These are phyloP conservation scores for Metschnikowia chrysomelidarum DNA, from an alignment of 805 yeast genomes.

Conservation along the genomic window DNA sequence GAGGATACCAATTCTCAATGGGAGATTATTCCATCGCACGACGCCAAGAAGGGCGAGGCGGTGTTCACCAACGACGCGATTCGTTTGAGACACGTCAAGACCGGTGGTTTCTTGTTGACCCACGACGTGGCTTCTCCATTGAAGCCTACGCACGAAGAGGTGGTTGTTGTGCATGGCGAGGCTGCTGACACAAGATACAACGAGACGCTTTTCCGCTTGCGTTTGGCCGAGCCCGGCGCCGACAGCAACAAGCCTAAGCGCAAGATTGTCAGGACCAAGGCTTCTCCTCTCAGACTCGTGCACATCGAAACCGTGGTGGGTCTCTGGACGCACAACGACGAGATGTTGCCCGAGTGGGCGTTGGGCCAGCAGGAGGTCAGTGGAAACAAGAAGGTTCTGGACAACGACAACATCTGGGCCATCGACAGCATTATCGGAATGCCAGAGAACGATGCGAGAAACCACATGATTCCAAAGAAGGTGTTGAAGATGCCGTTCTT, in stretches of 20 bases:
- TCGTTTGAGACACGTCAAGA: slow-evolving; percentile 77
- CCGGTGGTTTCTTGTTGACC: slow-evolving; percentile 76
- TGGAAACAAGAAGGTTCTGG: slow-evolving; percentile 82
- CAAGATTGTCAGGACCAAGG: slow-evolving; percentile 63
- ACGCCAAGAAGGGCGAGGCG: slow-evolving; percentile 22
- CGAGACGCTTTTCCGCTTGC: slow-evolving; percentile 76
- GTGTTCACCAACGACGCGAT: slow-evolving; percentile 71
- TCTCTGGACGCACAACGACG: slow-evolving; percentile 89
- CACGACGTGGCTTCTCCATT: slow-evolving; percentile 97
- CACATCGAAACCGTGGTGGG: slow-evolving; percentile 90
- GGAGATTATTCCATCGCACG: slow-evolving; percentile 71
- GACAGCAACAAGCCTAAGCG: slow-evolving; percentile 43
- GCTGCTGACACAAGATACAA: slow-evolving; percentile 55
- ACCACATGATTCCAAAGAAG: slow-evolving; percentile 60
- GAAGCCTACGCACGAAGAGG: slow-evolving; percentile 90
- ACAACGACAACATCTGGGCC: slow-evolving; percentile 68
- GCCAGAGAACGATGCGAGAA: slow-evolving; percentile 52
- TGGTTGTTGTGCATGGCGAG: slow-evolving; percentile 69
- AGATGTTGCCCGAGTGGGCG: slow-evolving; percentile 92
- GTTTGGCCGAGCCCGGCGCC: slow-evolving; percentile 40
- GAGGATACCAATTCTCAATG: slow-evolving; percentile 73
- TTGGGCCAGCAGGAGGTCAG: slow-evolving; percentile 88
- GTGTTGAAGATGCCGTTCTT: slow-evolving; percentile 69
- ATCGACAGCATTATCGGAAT: slow-evolving; percentile 69
- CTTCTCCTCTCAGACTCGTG: slow-evolving; percentile 63